phyloP scores from a whole-genome alignment of 2,329 filamentous ascomycete species.

The Pezicula radicicola region DNA sequence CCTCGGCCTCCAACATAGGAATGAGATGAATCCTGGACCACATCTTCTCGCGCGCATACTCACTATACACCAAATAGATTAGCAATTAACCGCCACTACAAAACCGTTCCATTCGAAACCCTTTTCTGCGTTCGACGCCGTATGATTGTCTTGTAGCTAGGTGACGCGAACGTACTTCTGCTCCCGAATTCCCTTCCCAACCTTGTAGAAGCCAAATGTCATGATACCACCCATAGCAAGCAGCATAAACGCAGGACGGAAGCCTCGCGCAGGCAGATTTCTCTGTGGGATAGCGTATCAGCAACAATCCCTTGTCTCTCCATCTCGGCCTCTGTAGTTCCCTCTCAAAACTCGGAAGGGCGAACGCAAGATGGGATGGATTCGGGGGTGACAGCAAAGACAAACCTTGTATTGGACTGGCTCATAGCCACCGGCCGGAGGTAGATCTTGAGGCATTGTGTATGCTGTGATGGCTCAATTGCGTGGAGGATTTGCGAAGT shows the following conservation, averaged over 20 bases:
- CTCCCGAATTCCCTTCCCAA: constrained; percentile 80
- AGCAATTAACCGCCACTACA: constrained; percentile 1
- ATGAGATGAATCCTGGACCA: constrained; percentile 96
- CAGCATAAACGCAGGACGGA: constrained; percentile 79
- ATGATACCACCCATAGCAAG: constrained; percentile 74
- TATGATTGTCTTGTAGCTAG: background rate
- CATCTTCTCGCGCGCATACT: constrained; percentile 95
- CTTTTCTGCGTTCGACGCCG: background rate
- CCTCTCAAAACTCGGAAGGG: background rate
- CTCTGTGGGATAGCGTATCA: constrained; percentile 49
- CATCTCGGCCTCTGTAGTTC: background rate
- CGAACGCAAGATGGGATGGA: background rate
- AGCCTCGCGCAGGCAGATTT: constrained; percentile 88
- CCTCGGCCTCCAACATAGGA: constrained; percentile 90
- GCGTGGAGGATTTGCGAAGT: background rate
- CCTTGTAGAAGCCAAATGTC: constrained; percentile 87
- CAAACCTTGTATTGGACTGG: constrained; percentile 94
- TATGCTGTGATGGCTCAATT: constrained; percentile 3
- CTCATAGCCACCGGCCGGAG: constrained; percentile 89
- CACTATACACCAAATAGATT: constrained; percentile 49
- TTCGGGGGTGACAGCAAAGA: constrained; percentile 13
- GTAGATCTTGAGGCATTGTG: constrained; percentile 96
- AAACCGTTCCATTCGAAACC: background rate
- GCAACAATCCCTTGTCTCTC: constrained; percentile 1
- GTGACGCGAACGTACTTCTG: constrained; percentile 66